Conservation (phyloP, 2,329 filamentous ascomycete genomes). For the Aspergillus novoparasiticus region DNA sequence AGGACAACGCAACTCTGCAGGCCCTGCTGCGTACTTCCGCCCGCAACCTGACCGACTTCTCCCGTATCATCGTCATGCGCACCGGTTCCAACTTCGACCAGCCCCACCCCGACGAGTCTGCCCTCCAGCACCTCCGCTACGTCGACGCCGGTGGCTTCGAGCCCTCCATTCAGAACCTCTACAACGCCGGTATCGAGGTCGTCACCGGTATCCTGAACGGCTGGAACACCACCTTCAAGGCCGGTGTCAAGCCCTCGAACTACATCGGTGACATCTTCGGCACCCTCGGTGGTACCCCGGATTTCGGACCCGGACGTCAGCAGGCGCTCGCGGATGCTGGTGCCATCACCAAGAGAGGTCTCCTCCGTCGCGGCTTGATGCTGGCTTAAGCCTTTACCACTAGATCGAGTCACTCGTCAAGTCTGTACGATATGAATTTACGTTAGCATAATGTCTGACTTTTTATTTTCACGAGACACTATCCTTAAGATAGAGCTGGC, state of each 20-base stretch:
- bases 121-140: conserved; percentile 62
- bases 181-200: conserved; percentile 65
- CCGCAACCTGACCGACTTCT: conserved; percentile 64
- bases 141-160: conserved; percentile 65
- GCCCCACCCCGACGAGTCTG: conserved; percentile 59
- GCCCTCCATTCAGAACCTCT: conserved; percentile 68
- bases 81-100: conserved; percentile 73
- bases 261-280: conserved; percentile 75
- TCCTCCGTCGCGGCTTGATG: not conserved
- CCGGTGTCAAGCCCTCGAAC: conserved; percentile 61
- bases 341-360: conserved; percentile 2
- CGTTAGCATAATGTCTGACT: not conserved
- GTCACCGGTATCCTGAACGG: conserved; percentile 63
- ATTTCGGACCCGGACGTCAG: conserved; percentile 55
- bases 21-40: conserved; percentile 63
- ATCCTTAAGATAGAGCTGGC: not conserved
- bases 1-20: conserved; percentile 71
- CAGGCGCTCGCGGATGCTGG: conserved; percentile 1
- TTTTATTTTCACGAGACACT: not conserved
- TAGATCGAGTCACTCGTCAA: not conserved
- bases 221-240: conserved; percentile 63
- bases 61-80: conserved; percentile 68
- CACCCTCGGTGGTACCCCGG: conserved; percentile 64
- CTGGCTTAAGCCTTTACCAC: not conserved
- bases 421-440: not conserved